phyloP scores from a whole-genome alignment of 2,329 filamentous ascomycete genomes.

The Scorias spongiosa region DNA sequence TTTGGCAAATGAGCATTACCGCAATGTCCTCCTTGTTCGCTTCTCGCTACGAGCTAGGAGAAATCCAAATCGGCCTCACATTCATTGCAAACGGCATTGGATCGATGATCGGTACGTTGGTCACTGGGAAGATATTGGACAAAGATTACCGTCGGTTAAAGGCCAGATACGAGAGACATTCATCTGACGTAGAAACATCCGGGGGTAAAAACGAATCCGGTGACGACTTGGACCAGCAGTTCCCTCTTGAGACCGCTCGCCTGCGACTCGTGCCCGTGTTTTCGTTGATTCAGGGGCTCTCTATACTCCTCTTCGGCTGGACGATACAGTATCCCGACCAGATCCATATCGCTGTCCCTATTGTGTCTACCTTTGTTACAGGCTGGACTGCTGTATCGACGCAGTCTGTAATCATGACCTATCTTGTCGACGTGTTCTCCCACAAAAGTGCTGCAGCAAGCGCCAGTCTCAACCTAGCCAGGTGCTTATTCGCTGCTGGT shows the following conservation, averaged over 20 bases:
- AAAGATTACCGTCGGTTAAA: not conserved
- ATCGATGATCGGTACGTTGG: not conserved
- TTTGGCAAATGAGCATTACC: conserved; percentile 42
- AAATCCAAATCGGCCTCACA: conserved; percentile 33
- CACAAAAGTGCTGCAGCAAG: conserved; percentile 36
- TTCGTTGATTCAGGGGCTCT: conserved; percentile 28
- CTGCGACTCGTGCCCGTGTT: conserved; percentile 35
- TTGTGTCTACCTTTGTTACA: conserved; percentile 36
- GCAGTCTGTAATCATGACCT: conserved; percentile 35
- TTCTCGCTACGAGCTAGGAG: conserved; percentile 26
- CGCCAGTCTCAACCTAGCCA: conserved; percentile 37
- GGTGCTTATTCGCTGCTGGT: conserved; percentile 38
- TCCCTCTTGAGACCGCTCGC: conserved; percentile 37
- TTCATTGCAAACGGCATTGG: conserved; percentile 18
- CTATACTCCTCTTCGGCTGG: conserved; percentile 39
- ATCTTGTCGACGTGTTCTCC: conserved; percentile 39
- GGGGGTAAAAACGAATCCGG: not conserved
- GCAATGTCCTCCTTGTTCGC: conserved; percentile 37
- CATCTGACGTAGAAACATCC: not conserved
- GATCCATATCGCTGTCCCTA: conserved; percentile 35
- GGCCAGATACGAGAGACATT: not conserved
- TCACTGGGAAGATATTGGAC: not conserved
- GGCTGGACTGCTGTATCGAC: conserved; percentile 38
- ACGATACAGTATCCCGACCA: conserved; percentile 24
- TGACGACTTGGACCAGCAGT: conserved; percentile 9